Base-by-base conservation (phyloP, 768 basidiomycete species). In the Favolaschia claudopus region DNA sequence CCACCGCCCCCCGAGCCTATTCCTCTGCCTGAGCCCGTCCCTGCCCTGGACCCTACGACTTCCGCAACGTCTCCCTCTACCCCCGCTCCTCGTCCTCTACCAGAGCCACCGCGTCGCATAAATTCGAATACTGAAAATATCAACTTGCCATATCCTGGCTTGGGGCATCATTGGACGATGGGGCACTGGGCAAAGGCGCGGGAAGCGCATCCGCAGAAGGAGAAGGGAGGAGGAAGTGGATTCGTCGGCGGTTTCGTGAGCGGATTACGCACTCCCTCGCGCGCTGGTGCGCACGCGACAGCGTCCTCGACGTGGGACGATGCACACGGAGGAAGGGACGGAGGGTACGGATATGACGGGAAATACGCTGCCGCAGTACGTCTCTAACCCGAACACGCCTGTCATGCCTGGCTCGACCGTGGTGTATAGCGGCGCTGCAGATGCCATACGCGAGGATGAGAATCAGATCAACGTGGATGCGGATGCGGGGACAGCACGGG, bases 301-400 rank as follows among this genome's bases (percentile, higher is more conserved):
- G 38, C 49, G 58, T 10, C 37, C 47, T 15, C 47, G 57, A n/a
- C 42, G 54, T 9, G 55, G 58, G 55, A 58, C 62, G 43, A 40
- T 34, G 37, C 44, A 25, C 6, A 64, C 63, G 19, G 63, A 60
- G 42, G 57, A 58, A 17, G 56, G 40, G 22, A 60, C 63, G 4
- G 53, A 55, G 12, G 53, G 47, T 22, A 62, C 62, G 20, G 48
- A 46, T 34, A 37, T 52, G 48, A 55, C 58, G 20, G 65, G 62
- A n/a, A 66, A 66, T 40, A 63, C 65, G 12, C 52, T 64, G 3
- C 65, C 65, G 37, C 56, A 27, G 24, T 66, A 66, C 24, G 52
- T 28, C n/a, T 63, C 62, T 25, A 52, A 27, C 9, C 65, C 64
- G 9, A 50, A 61, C 13, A 63, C 64, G 22, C 64, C 64, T 1